These are phyloP conservation scores for Tricholoma saponaceum DNA, from an alignment of 768 basidiomycete genomes.

Conservation along the genomic window DNA sequence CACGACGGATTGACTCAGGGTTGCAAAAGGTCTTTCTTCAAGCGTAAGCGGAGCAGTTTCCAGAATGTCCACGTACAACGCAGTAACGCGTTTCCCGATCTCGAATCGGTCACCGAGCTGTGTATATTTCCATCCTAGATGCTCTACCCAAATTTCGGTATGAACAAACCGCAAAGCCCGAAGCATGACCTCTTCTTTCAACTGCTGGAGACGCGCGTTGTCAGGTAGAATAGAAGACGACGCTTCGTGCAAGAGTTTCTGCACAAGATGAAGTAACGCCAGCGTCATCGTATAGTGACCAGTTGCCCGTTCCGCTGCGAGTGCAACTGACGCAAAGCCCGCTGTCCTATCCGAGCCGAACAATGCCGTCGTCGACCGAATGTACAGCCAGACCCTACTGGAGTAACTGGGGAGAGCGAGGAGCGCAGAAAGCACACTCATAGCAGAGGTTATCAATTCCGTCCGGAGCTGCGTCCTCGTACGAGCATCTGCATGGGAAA, in stretches of 20 bases:
- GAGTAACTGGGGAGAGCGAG: constrained; percentile 71
- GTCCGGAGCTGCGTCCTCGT: constrained; percentile 42
- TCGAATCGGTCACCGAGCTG: constrained; percentile 82
- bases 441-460: constrained; percentile 71
- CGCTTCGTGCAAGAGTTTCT: constrained; percentile 72
- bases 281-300: constrained; percentile 83
- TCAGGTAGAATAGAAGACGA: constrained; percentile 53
- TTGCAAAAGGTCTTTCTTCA: constrained; percentile 53
- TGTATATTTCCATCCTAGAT: constrained; percentile 81
- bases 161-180: constrained; percentile 78
- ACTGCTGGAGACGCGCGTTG: constrained; percentile 56
- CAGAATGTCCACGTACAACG: constrained; percentile 65
- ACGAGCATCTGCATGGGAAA: constrained; percentile 46
- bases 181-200: constrained; percentile 82
- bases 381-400: constrained; percentile 84
- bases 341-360: constrained; percentile 60
- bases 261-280: constrained; percentile 71
- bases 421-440: constrained; percentile 77
- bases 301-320: constrained; percentile 65
- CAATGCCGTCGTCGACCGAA: constrained; percentile 73
- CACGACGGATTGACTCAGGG: constrained; percentile 57
- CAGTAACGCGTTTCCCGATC: constrained; percentile 64
- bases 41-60: constrained; percentile 53
- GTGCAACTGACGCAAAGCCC: constrained; percentile 59
- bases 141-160: constrained; percentile 85